phyloP scores from a whole-genome alignment of 192 early-diverging fungal genomes.

The Umbelopsis sp. region DNA sequence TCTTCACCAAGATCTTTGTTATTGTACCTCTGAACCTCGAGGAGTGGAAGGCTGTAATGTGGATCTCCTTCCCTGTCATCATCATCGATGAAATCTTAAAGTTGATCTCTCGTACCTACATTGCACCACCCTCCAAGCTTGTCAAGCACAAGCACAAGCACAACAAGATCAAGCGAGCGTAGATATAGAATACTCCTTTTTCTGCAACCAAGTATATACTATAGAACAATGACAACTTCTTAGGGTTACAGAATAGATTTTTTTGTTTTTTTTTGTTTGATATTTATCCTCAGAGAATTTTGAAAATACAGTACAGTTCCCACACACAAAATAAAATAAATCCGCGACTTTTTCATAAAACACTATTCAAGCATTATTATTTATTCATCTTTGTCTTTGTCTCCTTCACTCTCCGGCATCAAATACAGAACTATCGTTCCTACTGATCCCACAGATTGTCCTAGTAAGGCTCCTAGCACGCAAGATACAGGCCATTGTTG shows the following conservation, averaged over 20 bases:
- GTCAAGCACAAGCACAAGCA: constrained; percentile 8
- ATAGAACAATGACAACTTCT: neutral
- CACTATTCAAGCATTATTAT: neutral
- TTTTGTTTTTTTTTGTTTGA: constrained; percentile 2
- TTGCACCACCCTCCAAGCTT: constrained; percentile 29
- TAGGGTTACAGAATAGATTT: neutral
- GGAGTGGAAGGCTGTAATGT: constrained; percentile 92
- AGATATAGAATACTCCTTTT: neutral
- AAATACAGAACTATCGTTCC: neutral
- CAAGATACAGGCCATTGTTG: constrained; percentile 44
- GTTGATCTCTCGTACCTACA: constrained; percentile 41
- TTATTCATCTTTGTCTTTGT: neutral
- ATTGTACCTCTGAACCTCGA: constrained; percentile 83
- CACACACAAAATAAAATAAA: neutral
- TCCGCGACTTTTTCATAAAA: neutral
- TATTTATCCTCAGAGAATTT: neutral
- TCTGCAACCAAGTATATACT: constrained; percentile 1
- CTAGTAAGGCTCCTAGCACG: constrained; percentile 38
- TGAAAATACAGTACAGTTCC: neutral
- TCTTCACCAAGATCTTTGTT: constrained; percentile 90
- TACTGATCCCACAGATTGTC: constrained; percentile 34
- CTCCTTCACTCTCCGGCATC: neutral
- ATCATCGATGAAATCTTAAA: constrained; percentile 93
- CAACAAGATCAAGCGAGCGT: neutral
- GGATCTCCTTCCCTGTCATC: constrained; percentile 90